phyloP scores from a whole-genome alignment of 805 yeast genomes.

The Candida sonorensis region DNA sequence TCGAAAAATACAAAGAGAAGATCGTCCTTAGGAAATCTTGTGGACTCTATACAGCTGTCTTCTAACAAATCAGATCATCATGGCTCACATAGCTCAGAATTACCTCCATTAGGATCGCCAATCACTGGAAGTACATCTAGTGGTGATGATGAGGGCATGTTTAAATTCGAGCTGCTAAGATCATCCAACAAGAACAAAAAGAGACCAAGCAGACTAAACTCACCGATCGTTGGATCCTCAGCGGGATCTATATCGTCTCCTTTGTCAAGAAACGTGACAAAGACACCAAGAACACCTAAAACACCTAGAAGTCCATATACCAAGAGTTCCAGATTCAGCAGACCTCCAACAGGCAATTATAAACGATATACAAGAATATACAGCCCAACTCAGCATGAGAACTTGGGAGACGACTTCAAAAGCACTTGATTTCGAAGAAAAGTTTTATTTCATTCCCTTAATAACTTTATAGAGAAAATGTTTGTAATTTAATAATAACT shows the following conservation, averaged over 20 bases:
- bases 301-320: constrained; percentile 15
- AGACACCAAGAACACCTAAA: constrained; percentile 20
- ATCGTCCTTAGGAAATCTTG: constrained; percentile 9
- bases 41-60: constrained; percentile 12
- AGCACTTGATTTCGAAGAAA: not conserved
- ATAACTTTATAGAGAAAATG: too few relatives aligned
- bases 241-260: constrained; percentile 19
- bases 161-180: constrained; percentile 38
- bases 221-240: constrained; percentile 11
- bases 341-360: constrained; percentile 10
- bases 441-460: too few relatives aligned
- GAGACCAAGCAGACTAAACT: constrained; percentile 20
- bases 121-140: constrained; percentile 11
- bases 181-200: constrained; percentile 31
- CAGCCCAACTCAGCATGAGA: constrained; percentile 2
- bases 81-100: constrained; percentile 16
- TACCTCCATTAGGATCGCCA: constrained; percentile 19
- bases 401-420: too few relatives aligned
- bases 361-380: constrained; percentile 8
- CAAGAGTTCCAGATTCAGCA: constrained; percentile 14
- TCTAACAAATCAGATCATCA: constrained; percentile 11
- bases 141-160: constrained; percentile 33
- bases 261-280: constrained; percentile 9
- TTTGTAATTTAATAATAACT: too few relatives aligned
- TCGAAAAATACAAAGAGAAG: constrained; percentile 14